Conservation (phyloP, 768 basidiomycete genomes). For the Russula dissimulans region DNA sequence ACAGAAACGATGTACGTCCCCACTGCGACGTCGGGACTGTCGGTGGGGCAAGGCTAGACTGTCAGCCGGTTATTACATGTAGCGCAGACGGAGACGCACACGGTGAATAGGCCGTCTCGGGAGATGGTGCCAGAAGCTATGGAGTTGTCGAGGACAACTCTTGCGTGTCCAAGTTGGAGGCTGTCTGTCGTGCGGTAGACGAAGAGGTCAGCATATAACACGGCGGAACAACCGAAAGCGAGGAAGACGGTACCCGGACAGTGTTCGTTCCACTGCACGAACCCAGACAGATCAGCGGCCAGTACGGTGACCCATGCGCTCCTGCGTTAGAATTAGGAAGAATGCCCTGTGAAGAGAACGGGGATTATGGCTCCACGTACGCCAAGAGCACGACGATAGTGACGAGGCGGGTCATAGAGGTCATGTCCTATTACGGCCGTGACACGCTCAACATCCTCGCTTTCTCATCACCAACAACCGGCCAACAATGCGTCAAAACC, state of each 20-base stretch:
- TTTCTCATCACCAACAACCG: not conserved
- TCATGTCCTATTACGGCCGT: slow-evolving; percentile 7
- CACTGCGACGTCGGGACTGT: slow-evolving; percentile 54
- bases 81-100: slow-evolving; percentile 36
- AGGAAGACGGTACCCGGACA: slow-evolving; percentile 41
- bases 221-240: not conserved
- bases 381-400: slow-evolving; percentile 1
- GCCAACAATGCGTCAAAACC: slow-evolving; percentile 77
- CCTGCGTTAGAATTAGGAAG: not conserved
- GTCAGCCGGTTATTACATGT: not conserved
- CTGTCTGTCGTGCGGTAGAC: slow-evolving; percentile 16
- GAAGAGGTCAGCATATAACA: slow-evolving; percentile 11
- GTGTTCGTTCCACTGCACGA: slow-evolving; percentile 60
- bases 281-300: slow-evolving; percentile 52
- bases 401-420: slow-evolving; percentile 9
- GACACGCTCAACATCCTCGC: not conserved
- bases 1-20: slow-evolving; percentile 68
- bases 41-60: not conserved
- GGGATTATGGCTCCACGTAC: not conserved
- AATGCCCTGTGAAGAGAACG: not conserved
- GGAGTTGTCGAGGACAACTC: slow-evolving; percentile 54
- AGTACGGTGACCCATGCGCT: slow-evolving; percentile 12
- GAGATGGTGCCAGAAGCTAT: slow-evolving; percentile 43
- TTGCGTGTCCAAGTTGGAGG: slow-evolving; percentile 43
- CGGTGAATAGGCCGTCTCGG: slow-evolving; percentile 51